These are phyloP conservation scores for Tetracentron sinense DNA, from an alignment of 164 flowering plant species.

Conservation along the genomic window DNA sequence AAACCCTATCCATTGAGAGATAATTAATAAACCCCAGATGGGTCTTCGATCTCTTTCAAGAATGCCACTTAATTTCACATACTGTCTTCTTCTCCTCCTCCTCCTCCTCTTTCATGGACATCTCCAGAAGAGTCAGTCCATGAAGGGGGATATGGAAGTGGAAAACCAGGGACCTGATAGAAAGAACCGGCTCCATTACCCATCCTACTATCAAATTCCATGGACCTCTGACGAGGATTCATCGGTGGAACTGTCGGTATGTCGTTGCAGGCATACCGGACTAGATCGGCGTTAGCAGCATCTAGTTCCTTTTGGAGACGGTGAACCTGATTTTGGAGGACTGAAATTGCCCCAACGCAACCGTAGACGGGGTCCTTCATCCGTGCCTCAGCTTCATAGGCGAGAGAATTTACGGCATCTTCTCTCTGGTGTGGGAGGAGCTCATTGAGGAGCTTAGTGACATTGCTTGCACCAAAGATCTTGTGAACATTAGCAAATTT, in stretches of 20 bases:
- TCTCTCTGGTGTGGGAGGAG: constrained; percentile 64
- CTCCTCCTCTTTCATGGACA: constrained; percentile 12
- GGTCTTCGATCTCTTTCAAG: neutral
- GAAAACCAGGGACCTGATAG: constrained; percentile 12
- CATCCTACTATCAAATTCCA: constrained; percentile 9
- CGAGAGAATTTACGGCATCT: constrained; percentile 73
- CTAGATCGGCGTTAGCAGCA: constrained; percentile 56
- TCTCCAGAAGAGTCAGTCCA: constrained; percentile 19
- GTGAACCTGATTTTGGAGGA: constrained; percentile 66
- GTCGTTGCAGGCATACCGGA: constrained; percentile 32
- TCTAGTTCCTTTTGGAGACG: constrained; percentile 62
- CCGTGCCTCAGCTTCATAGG: constrained; percentile 77
- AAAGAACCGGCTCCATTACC: constrained; percentile 13
- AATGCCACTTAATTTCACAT: constrained; percentile 5
- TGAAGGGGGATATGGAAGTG: constrained; percentile 16
- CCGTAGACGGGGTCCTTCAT: constrained; percentile 76
- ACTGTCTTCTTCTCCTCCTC: constrained; percentile 5
- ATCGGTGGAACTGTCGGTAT: neutral
- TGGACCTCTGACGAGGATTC: constrained; percentile 2
- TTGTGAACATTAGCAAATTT: constrained; percentile 78
- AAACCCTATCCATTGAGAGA: neutral
- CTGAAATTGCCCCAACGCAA: constrained; percentile 71
- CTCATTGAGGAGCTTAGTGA: constrained; percentile 63
- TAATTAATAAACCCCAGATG: neutral
- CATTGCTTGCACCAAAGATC: constrained; percentile 80